Conservation (phyloP, 78 protist species). For the Protostelium mycophagum region DNA sequence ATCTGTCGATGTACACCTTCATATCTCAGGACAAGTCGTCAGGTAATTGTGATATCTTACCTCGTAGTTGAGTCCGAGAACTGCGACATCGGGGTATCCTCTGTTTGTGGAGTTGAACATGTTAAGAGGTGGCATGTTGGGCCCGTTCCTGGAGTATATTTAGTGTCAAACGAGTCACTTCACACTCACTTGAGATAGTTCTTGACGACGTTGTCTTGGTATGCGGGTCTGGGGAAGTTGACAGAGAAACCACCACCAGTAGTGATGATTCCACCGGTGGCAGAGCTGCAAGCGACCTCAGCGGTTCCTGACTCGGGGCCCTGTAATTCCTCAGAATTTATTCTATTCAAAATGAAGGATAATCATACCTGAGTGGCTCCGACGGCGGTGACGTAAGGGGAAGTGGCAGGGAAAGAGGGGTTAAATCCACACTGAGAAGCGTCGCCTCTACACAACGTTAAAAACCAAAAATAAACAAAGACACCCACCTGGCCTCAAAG, state of each 20-base stretch:
- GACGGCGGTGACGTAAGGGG: slow-evolving; percentile 22
- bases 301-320: slow-evolving; percentile 27
- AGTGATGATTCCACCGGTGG: slow-evolving; percentile 43
- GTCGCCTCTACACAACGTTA: slow-evolving; percentile 21
- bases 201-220: slow-evolving; percentile 7
- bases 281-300: slow-evolving; percentile 28
- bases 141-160: background rate
- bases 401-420: background rate
- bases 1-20: background rate
- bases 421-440: background rate
- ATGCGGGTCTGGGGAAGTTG: slow-evolving; percentile 29
- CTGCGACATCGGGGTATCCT: slow-evolving; percentile 67
- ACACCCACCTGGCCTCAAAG: slow-evolving; percentile 29
- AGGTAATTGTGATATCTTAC: background rate
- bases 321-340: slow-evolving; percentile 1
- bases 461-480: slow-evolving; percentile 21
- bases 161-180: background rate
- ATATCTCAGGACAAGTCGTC: background rate
- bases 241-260: slow-evolving; percentile 68
- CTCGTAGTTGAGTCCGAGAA: slow-evolving; percentile 10
- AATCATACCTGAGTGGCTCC: slow-evolving; percentile 43
- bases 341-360: background rate
- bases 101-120: slow-evolving; percentile 33
- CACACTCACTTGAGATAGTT: slow-evolving; percentile 10
- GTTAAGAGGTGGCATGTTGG: slow-evolving; percentile 2